Base-by-base conservation (phyloP, 2,329 filamentous ascomycete species). In the Nemania abortiva region DNA sequence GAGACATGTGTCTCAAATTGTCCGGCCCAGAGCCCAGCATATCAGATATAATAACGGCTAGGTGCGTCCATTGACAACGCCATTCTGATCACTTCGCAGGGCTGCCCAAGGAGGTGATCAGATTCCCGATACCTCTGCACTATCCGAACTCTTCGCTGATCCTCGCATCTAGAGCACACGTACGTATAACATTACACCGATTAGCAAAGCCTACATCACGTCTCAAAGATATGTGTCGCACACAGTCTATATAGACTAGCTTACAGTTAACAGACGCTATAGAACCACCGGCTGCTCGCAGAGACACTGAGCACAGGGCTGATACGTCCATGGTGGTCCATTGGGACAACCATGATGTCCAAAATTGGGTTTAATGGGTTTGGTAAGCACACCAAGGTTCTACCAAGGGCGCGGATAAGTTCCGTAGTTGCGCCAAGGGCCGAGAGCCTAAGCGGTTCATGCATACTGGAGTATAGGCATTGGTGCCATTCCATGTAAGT, bases 401-500 rank as follows among this genome's bases (percentile, higher is more conserved):
- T 42, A 15, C 37, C 37, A 11, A 42, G 13, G 11, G 13, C 6
- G 37, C 27, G 20, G 10, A 37, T 50, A 18, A 29, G 18, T 11
- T 37, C 22, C 10, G n/a, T 37, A 49, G 45, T 18, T 60, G n/a
- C 24, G n/a, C 57, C 57, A 60, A 53, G 47, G 34, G 22, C n/a
- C 29, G 2, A 61, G 47, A 53, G 18, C 58, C 31, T 18, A 39
- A 39, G 58, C 18, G 29, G 47, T 31, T 49, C 31, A 34, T 34
- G 31, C 31, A 34, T 34, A 34, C 31, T 34, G 37, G 13, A 10
- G 11, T 42, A 42, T 42, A 9, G 11, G 37, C 13, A 42, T 42
- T 9, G 3, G 37, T 42, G 13, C 3, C 6, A 42, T 42, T 42
- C 37, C 4, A 42, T 42, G 37, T 42, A 42, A n/a, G n/a, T n/a